Conservation (phyloP, 2,329 filamentous ascomycete genomes). For the Pyricularia sp. region DNA sequence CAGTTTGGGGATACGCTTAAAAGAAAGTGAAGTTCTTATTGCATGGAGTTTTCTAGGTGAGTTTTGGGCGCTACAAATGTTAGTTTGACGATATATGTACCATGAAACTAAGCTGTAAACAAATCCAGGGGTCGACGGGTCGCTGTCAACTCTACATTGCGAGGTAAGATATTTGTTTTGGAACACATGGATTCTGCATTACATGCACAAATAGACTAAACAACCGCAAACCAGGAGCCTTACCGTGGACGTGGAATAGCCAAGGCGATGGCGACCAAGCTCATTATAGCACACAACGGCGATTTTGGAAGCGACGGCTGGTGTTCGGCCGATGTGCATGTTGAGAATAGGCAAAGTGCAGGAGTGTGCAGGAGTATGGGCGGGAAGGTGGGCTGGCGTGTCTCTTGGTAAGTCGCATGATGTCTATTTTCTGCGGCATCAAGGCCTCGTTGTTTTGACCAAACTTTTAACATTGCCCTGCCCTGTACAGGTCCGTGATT, state of each 20-base stretch:
- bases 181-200: neutral
- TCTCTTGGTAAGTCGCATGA: slow-evolving; percentile 37
- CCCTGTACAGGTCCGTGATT: slow-evolving; percentile 10
- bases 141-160: slow-evolving; percentile 46
- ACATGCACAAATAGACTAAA: neutral
- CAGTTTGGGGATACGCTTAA: slow-evolving; percentile 30
- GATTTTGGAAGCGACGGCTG: slow-evolving; percentile 33
- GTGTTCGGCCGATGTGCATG: slow-evolving; percentile 50
- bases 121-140: slow-evolving; percentile 41
- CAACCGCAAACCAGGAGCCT: slow-evolving; percentile 17
- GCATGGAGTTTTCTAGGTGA: slow-evolving; percentile 51
- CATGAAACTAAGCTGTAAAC: neutral
- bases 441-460: neutral
- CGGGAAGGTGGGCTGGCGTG: slow-evolving; percentile 39
- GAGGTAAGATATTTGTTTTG: slow-evolving; percentile 21
- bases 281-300: slow-evolving; percentile 37
- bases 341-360: slow-evolving; percentile 46
- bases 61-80: neutral
- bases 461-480: neutral
- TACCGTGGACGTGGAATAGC: slow-evolving; percentile 51
- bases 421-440: neutral
- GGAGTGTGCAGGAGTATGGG: slow-evolving; percentile 49
- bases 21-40: slow-evolving; percentile 31
- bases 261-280: slow-evolving; percentile 43
- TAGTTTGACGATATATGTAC: neutral